Evolutionary conservation across 805 yeast genomes (phyloP), one percentile per base, ranked within the genome.

Genomic region (Nakazawaea holstii): DNA sequence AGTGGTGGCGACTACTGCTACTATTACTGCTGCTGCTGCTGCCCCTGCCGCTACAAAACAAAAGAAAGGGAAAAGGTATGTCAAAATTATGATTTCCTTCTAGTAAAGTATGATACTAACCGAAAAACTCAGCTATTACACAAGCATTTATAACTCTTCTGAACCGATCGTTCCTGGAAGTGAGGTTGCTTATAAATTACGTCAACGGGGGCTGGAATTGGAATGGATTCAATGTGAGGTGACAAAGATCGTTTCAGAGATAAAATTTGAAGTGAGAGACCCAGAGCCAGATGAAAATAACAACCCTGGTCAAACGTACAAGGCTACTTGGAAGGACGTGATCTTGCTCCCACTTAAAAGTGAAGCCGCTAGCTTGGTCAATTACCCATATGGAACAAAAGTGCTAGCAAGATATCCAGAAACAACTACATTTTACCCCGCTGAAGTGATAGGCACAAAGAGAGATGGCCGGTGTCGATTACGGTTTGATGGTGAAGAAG

Each of bases 181-280:
- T 0, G 95, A 87, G 55, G 97, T 94, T 0, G 98, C 97, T 1
- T 92, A 84, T 68, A 82, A 84, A 60, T 76, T 90, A 24, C 75
- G 75, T 50, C 82, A 78, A 56, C 73, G 84, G 35, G 84, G 82
- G 41, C 73, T 79, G n/a, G 91, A 84, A 43, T 77, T 78, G 11
- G 98, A 92, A 60, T 94, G 99, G 99, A 89, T 94, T 55, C 96
- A 88, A 62, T 94, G 99, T 68, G 89, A 86, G 58, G 95, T 94
- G 13, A 77, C 83, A 27, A 81, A 79, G 54, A 80, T 92, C 3
- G 65, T 80, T n/a, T 79, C 79, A 1, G 96, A 88, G 54, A 68
- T 71, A 1, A 67, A 60, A 59, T 90, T 84, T 61, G 98, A 94
- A 65, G 91, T 94, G n/a, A 80, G 88, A 56, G 99, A 94, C 63